phyloP scores from a whole-genome alignment of 2,329 filamentous ascomycete species.

The Neopestalotiopsis sp. region DNA sequence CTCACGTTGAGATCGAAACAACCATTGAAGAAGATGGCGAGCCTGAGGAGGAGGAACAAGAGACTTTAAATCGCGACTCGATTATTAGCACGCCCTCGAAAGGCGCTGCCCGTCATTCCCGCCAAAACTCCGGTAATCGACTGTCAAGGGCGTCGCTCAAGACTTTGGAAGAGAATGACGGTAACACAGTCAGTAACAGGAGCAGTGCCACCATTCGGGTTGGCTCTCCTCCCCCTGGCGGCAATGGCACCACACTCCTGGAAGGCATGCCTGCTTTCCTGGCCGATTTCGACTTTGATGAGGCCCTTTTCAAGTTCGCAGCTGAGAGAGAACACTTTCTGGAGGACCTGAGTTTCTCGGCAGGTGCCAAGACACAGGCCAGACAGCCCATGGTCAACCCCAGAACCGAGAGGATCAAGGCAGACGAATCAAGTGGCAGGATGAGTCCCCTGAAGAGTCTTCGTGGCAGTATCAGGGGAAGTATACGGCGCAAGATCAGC shows the following conservation, averaged over 20 bases:
- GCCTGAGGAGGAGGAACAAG: slow-evolving; percentile 40
- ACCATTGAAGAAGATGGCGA: slow-evolving; percentile 70
- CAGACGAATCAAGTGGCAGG: slow-evolving; percentile 67
- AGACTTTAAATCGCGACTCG: slow-evolving; percentile 28
- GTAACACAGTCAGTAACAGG: slow-evolving; percentile 65
- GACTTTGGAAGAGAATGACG: slow-evolving; percentile 64
- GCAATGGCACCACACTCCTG: slow-evolving; percentile 26
- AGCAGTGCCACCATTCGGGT: slow-evolving; percentile 70
- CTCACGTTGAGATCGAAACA: slow-evolving; percentile 59
- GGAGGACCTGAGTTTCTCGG: slow-evolving; percentile 87
- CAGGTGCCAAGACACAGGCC: slow-evolving; percentile 76
- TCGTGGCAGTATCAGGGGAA: slow-evolving; percentile 77
- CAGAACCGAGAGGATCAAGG: slow-evolving; percentile 80
- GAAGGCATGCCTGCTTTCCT: slow-evolving; percentile 45
- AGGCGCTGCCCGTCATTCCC: slow-evolving; percentile 61
- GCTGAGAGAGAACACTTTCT: slow-evolving; percentile 93
- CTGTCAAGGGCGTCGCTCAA: slow-evolving; percentile 59
- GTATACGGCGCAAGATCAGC: slow-evolving; percentile 90
- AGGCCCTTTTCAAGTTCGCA: slow-evolving; percentile 91
- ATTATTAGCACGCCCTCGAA: slow-evolving; percentile 34
- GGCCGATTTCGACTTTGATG: slow-evolving; percentile 88
- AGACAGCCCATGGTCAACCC: slow-evolving; percentile 77
- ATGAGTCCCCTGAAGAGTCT: slow-evolving; percentile 60
- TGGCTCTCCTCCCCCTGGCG: slow-evolving; percentile 34
- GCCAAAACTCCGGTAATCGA: slow-evolving; percentile 62